Conservation (phyloP, 495 filamentous ascomycete genomes). For the Xylaria venustula region DNA sequence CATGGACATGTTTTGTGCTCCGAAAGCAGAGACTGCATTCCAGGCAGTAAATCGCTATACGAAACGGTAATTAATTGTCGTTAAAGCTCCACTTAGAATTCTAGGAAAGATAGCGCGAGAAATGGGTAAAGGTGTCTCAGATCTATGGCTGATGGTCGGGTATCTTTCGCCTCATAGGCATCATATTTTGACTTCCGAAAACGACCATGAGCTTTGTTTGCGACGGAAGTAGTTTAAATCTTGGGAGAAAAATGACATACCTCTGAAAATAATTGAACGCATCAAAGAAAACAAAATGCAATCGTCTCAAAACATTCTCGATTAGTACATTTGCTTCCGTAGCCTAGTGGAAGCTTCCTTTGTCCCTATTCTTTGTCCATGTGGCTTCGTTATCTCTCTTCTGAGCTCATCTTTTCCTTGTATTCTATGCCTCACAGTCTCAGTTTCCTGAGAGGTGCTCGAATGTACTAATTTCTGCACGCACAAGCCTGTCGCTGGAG, state of each 20-base stretch:
- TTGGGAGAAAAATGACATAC: background rate
- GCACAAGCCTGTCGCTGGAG: background rate
- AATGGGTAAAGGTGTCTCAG: too few relatives aligned
- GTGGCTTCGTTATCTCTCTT: slow-evolving; percentile 8
- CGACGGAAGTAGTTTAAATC: background rate
- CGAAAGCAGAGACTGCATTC: too few relatives aligned
- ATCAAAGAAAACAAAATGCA: slow-evolving; percentile 2
- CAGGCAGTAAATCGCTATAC: too few relatives aligned
- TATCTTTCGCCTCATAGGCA: too few relatives aligned
- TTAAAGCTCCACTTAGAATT: too few relatives aligned
- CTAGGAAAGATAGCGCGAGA: too few relatives aligned
- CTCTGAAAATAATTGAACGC: background rate
- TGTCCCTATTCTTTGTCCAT: slow-evolving; percentile 10
- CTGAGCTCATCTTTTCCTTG: background rate
- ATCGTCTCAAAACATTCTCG: background rate
- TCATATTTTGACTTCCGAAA: too few relatives aligned
- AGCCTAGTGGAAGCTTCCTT: background rate
- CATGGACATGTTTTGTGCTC: too few relatives aligned
- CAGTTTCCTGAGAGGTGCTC: background rate
- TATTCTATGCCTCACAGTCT: slow-evolving; percentile 1
- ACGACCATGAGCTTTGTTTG: slow-evolving; percentile 10
- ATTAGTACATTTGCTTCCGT: background rate
- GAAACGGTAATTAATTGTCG: too few relatives aligned
- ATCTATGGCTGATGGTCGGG: too few relatives aligned
- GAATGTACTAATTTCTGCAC: background rate